phyloP scores from a whole-genome alignment of 2,329 filamentous ascomycete genomes.

The Penicillium griseofulvum region DNA sequence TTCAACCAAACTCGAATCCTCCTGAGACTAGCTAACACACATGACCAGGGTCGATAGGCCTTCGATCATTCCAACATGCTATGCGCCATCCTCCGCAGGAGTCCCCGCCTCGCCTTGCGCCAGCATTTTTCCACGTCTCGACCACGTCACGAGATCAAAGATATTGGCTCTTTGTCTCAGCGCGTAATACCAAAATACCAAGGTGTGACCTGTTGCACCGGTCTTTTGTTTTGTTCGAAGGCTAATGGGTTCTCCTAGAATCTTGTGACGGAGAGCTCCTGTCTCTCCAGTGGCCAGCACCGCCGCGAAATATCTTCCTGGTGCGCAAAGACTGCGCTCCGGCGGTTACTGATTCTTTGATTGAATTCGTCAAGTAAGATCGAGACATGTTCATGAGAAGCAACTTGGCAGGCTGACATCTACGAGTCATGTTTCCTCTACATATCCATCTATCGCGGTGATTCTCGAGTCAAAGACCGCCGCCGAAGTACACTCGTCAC shows the following conservation, averaged over 20 bases:
- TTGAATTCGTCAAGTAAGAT: constrained; percentile 55
- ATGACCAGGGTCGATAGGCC: constrained; percentile 3
- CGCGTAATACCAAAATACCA: constrained; percentile 64
- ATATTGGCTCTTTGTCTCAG: constrained; percentile 44
- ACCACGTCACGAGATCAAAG: constrained; percentile 43
- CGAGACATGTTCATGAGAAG: neutral
- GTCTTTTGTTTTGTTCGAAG: neutral
- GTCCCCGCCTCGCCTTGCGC: constrained; percentile 24
- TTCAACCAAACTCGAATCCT: neutral
- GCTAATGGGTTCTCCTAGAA: constrained; percentile 41
- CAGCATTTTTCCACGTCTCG: constrained; percentile 42
- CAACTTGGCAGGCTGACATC: constrained; percentile 30
- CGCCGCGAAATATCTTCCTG: constrained; percentile 66
- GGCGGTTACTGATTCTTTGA: constrained; percentile 54
- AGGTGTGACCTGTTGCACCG: constrained; percentile 43
- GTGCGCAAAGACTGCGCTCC: constrained; percentile 64
- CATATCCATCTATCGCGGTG: constrained; percentile 77
- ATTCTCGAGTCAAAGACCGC: constrained; percentile 80
- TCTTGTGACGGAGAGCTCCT: constrained; percentile 60
- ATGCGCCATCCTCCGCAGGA: constrained; percentile 14
- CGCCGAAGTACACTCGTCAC: constrained; percentile 63
- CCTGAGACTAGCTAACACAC: neutral
- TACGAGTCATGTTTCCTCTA: constrained; percentile 68
- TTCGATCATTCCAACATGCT: constrained; percentile 19
- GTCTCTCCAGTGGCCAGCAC: constrained; percentile 64